Percentiles rank a stretch among this genome's conserved stretches.
Evolutionary conservation across 352 stramenopile species (phyloP).

Genomic region (Globisporangium solare): DNA sequence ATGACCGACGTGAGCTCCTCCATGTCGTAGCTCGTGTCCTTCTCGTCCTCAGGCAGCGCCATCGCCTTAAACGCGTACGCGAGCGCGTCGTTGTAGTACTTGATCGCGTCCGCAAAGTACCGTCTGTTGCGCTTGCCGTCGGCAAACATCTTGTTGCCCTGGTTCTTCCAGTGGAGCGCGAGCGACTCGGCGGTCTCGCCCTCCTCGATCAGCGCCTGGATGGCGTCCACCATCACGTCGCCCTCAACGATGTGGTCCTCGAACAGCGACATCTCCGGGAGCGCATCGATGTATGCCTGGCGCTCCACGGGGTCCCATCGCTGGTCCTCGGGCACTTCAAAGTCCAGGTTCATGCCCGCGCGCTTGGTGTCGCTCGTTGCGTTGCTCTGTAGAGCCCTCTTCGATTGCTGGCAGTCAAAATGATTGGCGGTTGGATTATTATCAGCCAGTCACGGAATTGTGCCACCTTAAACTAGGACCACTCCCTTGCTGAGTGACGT

Average conservation of each 20-base stretch:
- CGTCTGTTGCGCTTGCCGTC: conserved; percentile 65
- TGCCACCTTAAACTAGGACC: conserved; percentile 3
- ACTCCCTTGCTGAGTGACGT: conserved; percentile 6
- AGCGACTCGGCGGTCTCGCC: conserved; percentile 83
- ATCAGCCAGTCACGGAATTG: conserved; percentile 3
- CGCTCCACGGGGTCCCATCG: conserved; percentile 71
- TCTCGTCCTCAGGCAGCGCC: conserved; percentile 51
- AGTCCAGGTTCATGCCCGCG: conserved; percentile 30
- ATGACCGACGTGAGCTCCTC: conserved; percentile 71
- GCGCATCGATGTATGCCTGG: conserved; percentile 80
- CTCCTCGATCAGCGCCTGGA: conserved; percentile 84
- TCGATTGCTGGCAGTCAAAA: conserved; percentile 1
- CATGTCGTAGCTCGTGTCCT: conserved; percentile 59
- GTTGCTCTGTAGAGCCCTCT: neutral
- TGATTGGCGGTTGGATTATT: conserved; percentile 15
- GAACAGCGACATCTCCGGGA: conserved; percentile 87
- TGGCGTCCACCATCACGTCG: conserved; percentile 83
- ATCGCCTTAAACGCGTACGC: conserved; percentile 77
- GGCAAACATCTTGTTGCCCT: conserved; percentile 83
- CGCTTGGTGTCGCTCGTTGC: neutral
- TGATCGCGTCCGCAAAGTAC: conserved; percentile 73
- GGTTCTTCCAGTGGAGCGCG: conserved; percentile 85
- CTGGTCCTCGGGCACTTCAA: conserved; percentile 87
- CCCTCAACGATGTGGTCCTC: conserved; percentile 85
- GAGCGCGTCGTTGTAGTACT: conserved; percentile 79